Conservation (phyloP, 2,329 filamentous ascomycete species). For the Furcasterigmium furcatum region DNA sequence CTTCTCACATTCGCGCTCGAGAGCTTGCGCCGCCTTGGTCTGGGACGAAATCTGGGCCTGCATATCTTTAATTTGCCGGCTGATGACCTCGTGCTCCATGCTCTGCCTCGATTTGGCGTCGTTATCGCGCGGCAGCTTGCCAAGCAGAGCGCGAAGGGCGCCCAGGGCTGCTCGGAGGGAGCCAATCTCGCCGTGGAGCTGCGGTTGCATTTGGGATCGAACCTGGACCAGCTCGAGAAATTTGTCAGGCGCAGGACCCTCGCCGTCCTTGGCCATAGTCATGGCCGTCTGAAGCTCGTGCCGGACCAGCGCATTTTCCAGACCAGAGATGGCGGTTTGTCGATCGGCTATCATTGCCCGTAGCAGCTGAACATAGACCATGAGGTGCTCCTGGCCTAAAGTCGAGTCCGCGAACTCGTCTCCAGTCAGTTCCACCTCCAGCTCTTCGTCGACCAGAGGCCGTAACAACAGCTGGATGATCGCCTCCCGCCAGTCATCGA, state of each 20-base stretch:
- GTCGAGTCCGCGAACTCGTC: constrained; percentile 89
- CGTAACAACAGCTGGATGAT: constrained; percentile 70
- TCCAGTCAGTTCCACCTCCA: constrained; percentile 69
- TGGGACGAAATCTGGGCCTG: constrained; percentile 52
- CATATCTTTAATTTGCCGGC: constrained; percentile 57
- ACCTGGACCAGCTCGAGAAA: constrained; percentile 47
- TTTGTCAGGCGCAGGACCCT: constrained; percentile 69
- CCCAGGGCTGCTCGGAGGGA: constrained; percentile 64
- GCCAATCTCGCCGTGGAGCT: constrained; percentile 50
- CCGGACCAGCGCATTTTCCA: constrained; percentile 70
- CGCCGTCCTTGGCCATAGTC: constrained; percentile 54
- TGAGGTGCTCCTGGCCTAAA: constrained; percentile 82
- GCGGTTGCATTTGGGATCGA: constrained; percentile 46
- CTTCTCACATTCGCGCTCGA: constrained; percentile 70
- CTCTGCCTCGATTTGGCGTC: constrained; percentile 14
- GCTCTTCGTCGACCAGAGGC: constrained; percentile 81
- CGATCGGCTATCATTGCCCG: constrained; percentile 77
- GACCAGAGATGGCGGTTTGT: constrained; percentile 70
- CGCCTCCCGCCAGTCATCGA: constrained; percentile 72
- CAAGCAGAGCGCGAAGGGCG: constrained; percentile 66
- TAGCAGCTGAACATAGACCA: constrained; percentile 79
- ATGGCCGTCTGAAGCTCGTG: constrained; percentile 67
- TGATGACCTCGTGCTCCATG: constrained; percentile 63
- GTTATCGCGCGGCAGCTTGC: constrained; percentile 47
- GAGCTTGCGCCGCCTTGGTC: constrained; percentile 38